Evolutionary conservation across 139 green algal species (phyloP), one percentile per base, ranked within the genome.

Genomic region (Zygnema cylindricum): DNA sequence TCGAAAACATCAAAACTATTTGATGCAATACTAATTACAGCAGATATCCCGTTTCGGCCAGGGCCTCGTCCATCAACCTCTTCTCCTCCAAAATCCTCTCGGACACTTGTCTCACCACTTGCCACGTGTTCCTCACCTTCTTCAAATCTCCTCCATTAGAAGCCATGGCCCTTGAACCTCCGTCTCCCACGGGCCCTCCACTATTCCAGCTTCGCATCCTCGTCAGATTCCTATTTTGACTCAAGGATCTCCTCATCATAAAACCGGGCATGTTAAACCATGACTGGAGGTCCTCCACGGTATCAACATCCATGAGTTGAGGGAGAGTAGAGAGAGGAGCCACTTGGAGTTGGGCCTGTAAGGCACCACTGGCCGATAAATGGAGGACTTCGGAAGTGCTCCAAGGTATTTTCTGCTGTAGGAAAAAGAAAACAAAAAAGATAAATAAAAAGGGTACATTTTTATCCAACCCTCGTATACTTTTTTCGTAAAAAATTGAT

Each of bases 341-440:
- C 32, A 87, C 82, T 30, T n/a, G n/a, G n/a, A 87, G 57, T 23
- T 69, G 69, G 55, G 25, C 69, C 39, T 23, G 22, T 16, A 21
- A 22, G 1, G 69, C 57, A 0, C 36, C 79, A 1, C n/a, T 11
- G 35, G 54, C 69, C 1, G 82, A 87, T n/a, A n/a, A 30, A 33
- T 85, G 54, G 35, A 87, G 55, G 23, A 82, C 82, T 25, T 84
- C n/a, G 3, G 2, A 23, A 16, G 82, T 57, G 82, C 82, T 87
- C 82, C 82, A 87, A 0, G 71, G n/a, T 54, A 87, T 87, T 38
- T 36, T 69, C 82, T 87, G 82, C 35, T 82, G n/a, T n/a, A 23
- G 3, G 32, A 22, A 76, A 2, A 22, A 7, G 0, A 35, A 33
- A n/a, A 77, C 21, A 76, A 25, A 30, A 85, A 33, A 85, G 3